Evolutionary conservation across 441 rosid species (phyloP).

Genomic region (Melianthus villosus): DNA sequence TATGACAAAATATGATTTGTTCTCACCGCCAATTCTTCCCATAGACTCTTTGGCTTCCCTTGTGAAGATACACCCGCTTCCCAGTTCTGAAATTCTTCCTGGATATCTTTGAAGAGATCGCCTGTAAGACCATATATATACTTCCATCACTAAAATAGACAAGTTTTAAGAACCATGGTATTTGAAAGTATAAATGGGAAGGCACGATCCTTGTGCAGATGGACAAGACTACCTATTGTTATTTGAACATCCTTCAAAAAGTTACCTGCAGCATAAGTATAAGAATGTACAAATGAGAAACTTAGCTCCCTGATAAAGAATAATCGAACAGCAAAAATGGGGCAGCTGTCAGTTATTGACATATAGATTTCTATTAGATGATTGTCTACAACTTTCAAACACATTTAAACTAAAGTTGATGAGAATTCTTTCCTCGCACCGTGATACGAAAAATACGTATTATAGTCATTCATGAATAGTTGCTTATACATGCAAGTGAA

Average conservation of each 20-base stretch:
- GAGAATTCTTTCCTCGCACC: no score
- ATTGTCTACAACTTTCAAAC: no score
- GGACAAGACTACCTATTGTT: constrained; percentile 66
- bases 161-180: constrained; percentile 4
- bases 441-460: no score
- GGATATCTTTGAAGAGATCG: constrained; percentile 79
- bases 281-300: constrained; percentile 24
- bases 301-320: constrained; percentile 1
- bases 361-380: no score
- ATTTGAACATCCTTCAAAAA: constrained; percentile 80
- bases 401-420: no score
- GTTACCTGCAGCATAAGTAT: constrained; percentile 78
- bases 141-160: constrained; percentile 2
- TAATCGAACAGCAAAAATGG: no score
- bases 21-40: constrained; percentile 88
- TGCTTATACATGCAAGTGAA: no score
- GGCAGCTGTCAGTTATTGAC: no score
- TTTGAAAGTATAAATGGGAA: constrained; percentile 8
- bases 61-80: constrained; percentile 65
- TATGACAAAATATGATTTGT: no score
- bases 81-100: constrained; percentile 80
- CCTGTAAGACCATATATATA: constrained; percentile 34
- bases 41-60: constrained; percentile 81
- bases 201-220: constrained; percentile 14
- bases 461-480: no score